Base-by-base conservation (phyloP, 1,139 yeast species). In the Pneumocystis jirovecii region DNA sequence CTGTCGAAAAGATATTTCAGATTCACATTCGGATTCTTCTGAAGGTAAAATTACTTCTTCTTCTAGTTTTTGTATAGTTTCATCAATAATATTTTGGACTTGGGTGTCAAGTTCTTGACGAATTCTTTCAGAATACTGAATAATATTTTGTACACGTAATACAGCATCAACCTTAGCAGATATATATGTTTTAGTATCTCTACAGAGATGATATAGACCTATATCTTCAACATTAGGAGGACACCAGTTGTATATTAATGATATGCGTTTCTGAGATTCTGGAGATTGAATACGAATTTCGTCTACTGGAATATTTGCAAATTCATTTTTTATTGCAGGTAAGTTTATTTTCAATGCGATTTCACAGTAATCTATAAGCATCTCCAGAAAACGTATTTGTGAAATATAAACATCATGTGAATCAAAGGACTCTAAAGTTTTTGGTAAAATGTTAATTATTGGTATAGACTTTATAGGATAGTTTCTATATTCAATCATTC, bases 41-140 rank as follows among this genome's bases (percentile, higher is more conserved):
- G 29, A 8, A 2, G 44, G 45, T n/a, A 44, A 31, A 25, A 31
- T 44, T 17, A 19, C 50, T 35, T 65, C 68, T 21, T 35, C 44
- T 12, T 60, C 61, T 19, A 39, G 34, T 21, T 57, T 62, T 63
- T 60, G 66, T 15, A 89, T 82, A 0, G 96, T 86, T 60, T 83
- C 84, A 31, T 82, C 79, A 2, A 93, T 89, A 0, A 88, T 80
- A 61, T 79, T 76, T 57, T 88, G 76, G 1, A 91, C 95, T 72
- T 85, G 78, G 25, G 76, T 79, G 72, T 91, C 96, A 8, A 91
- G 89, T 74, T 93, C 97, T 62, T 81, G 82, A 68, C 89, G 87
- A 62, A 93, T 83, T 70, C 85, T 85, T 69, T 87, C 87, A n/a
- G 89, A 84, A 72, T 87, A 90, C 67, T 86, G 84, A 66, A 89